Conservation (phyloP, 2,329 filamentous ascomycete species). For the Thielaviopsis populi region DNA sequence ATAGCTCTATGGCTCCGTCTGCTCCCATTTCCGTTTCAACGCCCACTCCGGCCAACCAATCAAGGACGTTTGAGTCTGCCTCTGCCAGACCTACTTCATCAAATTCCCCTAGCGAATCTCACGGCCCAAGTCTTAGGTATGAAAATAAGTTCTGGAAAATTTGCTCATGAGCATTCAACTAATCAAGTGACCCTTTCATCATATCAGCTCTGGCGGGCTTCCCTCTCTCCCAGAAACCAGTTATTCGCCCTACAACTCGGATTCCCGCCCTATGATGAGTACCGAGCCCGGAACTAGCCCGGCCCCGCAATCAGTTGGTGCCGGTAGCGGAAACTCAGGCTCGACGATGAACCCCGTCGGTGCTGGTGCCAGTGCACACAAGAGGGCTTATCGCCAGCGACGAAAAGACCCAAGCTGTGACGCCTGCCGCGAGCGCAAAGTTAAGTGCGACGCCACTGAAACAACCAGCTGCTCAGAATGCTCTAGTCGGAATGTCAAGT, state of each 20-base stretch:
- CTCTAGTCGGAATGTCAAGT: conserved; percentile 89
- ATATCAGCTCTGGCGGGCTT: neutral
- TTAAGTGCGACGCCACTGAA: conserved; percentile 91
- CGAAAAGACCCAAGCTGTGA: conserved; percentile 96
- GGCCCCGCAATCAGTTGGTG: conserved; percentile 9
- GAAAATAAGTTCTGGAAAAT: neutral
- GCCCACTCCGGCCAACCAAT: conserved; percentile 1
- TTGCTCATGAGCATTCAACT: neutral
- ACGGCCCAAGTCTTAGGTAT: conserved; percentile 13
- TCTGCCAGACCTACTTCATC: conserved; percentile 12
- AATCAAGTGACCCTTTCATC: neutral
- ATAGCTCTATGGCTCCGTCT: conserved; percentile 10
- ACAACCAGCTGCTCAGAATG: conserved; percentile 95
- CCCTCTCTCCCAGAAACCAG: conserved; percentile 10
- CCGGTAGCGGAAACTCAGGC: neutral
- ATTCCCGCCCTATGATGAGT: conserved; percentile 12
- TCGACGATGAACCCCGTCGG: neutral
- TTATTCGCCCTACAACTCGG: conserved; percentile 9
- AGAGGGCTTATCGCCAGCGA: conserved; percentile 84
- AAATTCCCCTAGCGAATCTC: conserved; percentile 13
- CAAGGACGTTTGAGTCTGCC: conserved; percentile 5
- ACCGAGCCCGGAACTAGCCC: conserved; percentile 13
- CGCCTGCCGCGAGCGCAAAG: conserved; percentile 75
- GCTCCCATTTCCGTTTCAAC: conserved; percentile 6
- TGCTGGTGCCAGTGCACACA: conserved; percentile 40